Evolutionary conservation across 352 stramenopile species (phyloP).

Genomic region (Halophytophthora polymorphica): DNA sequence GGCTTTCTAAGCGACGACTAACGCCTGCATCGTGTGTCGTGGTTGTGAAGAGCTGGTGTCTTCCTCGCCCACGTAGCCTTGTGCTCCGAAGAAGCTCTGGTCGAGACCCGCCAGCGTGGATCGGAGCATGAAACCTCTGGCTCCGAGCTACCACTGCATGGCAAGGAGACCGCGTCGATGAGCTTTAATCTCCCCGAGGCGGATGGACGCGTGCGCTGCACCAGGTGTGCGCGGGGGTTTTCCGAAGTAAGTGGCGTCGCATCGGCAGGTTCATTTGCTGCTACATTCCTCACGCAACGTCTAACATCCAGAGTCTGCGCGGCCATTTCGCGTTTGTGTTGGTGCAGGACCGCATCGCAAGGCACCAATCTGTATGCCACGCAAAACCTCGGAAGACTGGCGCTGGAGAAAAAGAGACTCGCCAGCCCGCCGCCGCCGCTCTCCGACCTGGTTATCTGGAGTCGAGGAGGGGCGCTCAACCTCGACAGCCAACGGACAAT

Average conservation of each 20-base stretch:
- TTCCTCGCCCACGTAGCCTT: conserved; percentile 21
- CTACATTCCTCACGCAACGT: conserved; percentile 1
- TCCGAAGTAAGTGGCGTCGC: conserved; percentile 17
- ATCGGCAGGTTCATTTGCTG: too few relatives aligned
- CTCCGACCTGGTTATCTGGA: not conserved
- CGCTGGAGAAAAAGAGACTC: conserved; percentile 1
- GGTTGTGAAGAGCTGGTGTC: conserved; percentile 17
- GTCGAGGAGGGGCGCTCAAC: not conserved
- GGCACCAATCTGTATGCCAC: conserved; percentile 66
- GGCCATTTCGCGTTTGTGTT: not conserved
- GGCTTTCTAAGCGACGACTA: not conserved
- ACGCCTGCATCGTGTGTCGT: conserved; percentile 1
- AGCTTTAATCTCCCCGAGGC: conserved; percentile 38
- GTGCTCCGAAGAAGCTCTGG: conserved; percentile 14
- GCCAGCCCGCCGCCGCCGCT: not conserved
- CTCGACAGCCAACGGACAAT: too few relatives aligned
- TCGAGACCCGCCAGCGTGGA: not conserved
- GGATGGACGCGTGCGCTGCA: conserved; percentile 58
- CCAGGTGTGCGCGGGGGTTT: conserved; percentile 53
- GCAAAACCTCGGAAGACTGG: conserved; percentile 13
- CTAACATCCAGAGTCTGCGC: not conserved
- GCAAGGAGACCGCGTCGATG: not conserved
- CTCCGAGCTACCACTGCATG: too few relatives aligned
- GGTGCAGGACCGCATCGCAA: conserved; percentile 51
- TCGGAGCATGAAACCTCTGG: conserved; percentile 2